A percentile compares a stretch with the other conserved stretches of the same genome.
These are phyloP conservation scores for Microdochium nivale DNA, from an alignment of 2,329 filamentous ascomycete genomes.

Conservation along the genomic window DNA sequence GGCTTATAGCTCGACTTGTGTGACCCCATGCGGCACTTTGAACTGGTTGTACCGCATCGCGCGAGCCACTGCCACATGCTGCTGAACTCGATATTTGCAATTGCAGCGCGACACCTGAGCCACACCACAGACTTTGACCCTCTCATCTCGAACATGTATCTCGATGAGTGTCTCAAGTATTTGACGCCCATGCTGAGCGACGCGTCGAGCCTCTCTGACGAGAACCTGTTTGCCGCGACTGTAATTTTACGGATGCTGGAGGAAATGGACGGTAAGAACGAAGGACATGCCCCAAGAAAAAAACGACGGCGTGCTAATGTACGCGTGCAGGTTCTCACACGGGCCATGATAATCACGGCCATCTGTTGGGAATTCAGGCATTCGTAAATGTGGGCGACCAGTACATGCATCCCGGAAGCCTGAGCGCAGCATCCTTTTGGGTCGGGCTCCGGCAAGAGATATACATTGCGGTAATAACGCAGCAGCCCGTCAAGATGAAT, in stretches of 20 bases:
- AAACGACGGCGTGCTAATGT: slow-evolving; percentile 13
- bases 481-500: slow-evolving; percentile 36
- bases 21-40: slow-evolving; percentile 35
- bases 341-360: slow-evolving; percentile 36
- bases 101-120: slow-evolving; percentile 45
- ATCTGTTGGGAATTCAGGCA: slow-evolving; percentile 35
- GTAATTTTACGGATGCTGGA: slow-evolving; percentile 45
- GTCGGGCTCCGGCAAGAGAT: slow-evolving; percentile 51
- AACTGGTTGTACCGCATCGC: slow-evolving; percentile 41
- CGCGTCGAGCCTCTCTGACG: slow-evolving; percentile 30
- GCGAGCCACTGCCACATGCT: slow-evolving; percentile 41
- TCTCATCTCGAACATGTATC: slow-evolving; percentile 41
- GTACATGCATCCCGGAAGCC: slow-evolving; percentile 28
- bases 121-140: slow-evolving; percentile 37
- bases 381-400: slow-evolving; percentile 34
- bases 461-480: slow-evolving; percentile 42
- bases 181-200: slow-evolving; percentile 37
- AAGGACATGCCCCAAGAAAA: slow-evolving; percentile 10
- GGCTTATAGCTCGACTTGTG: slow-evolving; percentile 21
- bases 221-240: slow-evolving; percentile 43
- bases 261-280: slow-evolving; percentile 27
- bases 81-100: slow-evolving; percentile 47
- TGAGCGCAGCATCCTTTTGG: slow-evolving; percentile 48
- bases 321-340: slow-evolving; percentile 25
- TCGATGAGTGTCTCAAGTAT: slow-evolving; percentile 41